Evolutionary conservation across 495 filamentous ascomycete species (phyloP).

Genomic region (Penicillium cinerascens): DNA sequence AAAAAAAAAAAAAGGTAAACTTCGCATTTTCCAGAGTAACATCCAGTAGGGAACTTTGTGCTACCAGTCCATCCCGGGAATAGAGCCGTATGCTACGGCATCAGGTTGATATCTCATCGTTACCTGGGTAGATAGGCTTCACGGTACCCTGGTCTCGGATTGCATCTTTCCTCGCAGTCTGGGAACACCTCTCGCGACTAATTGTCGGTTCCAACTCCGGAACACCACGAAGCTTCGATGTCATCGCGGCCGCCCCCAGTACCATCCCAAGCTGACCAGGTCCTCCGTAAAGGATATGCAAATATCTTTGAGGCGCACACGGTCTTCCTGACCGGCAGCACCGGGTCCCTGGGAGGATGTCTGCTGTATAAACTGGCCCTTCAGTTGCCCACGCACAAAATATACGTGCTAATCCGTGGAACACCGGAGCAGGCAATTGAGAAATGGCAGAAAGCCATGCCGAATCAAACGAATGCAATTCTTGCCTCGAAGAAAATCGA

Average conservation of each 20-base stretch:
- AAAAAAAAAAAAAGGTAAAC: neutral
- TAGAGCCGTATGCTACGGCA: neutral
- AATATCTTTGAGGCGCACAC: constrained; percentile 27
- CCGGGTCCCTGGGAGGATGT: constrained; percentile 36
- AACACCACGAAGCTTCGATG: neutral
- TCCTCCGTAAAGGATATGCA: constrained; percentile 28
- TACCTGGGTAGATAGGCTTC: neutral
- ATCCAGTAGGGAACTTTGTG: neutral
- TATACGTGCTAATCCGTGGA: constrained; percentile 32
- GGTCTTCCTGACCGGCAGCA: constrained; percentile 38
- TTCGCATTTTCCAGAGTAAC: neutral
- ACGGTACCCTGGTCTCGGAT: neutral
- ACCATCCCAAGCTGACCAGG: constrained; percentile 18
- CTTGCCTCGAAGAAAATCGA: constrained; percentile 27
- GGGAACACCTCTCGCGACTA: neutral
- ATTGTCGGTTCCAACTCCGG: too few relatives aligned
- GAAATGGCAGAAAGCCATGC: constrained; percentile 34
- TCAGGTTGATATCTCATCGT: neutral
- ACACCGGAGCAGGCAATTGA: constrained; percentile 24
- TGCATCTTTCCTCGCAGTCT: too few relatives aligned
- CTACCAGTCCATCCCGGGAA: neutral
- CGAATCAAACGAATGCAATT: constrained; percentile 28
- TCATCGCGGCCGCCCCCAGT: constrained; percentile 3
- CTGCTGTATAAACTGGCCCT: constrained; percentile 37
- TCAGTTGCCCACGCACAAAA: constrained; percentile 33